Conservation (phyloP, 1,139 yeast species). For the Saccharomyces hybrid region DNA sequence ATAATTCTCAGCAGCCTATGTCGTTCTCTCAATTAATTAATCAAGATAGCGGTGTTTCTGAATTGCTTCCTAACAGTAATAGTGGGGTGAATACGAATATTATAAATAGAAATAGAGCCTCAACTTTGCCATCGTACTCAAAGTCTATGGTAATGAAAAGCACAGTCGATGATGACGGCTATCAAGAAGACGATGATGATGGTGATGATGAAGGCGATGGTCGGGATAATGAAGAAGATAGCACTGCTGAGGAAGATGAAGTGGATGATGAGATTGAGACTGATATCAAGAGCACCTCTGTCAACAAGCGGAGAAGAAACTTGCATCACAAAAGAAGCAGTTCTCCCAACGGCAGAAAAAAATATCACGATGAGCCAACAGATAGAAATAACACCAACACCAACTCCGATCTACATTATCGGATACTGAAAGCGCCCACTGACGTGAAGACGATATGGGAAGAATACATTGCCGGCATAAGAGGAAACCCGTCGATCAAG, state of each 20-base stretch:
- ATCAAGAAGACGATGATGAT: constrained; percentile 29
- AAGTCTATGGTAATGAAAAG: constrained; percentile 6
- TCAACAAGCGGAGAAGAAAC: background rate
- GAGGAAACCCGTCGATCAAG: constrained; percentile 32
- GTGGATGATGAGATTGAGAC: constrained; percentile 5
- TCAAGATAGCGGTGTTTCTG: background rate
- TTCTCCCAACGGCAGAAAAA: background rate
- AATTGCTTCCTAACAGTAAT: background rate
- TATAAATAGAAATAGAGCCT: background rate
- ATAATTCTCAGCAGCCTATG: background rate
- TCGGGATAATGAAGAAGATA: constrained; percentile 13
- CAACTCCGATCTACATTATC: constrained; percentile 18
- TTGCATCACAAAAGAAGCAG: background rate
- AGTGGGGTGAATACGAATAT: background rate
- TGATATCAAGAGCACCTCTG: background rate
- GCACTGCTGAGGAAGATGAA: constrained; percentile 8
- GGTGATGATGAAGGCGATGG: constrained; percentile 18
- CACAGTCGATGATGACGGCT: constrained; percentile 24
- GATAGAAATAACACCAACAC: background rate
- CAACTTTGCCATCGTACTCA: background rate
- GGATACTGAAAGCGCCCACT: constrained; percentile 31
- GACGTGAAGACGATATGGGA: constrained; percentile 33
- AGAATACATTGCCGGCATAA: constrained; percentile 32
- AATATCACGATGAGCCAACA: background rate
- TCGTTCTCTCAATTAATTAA: background rate